Conservation (phyloP, 1,284 basidiomycete species). For the Ganoderma leucocontextum region DNA sequence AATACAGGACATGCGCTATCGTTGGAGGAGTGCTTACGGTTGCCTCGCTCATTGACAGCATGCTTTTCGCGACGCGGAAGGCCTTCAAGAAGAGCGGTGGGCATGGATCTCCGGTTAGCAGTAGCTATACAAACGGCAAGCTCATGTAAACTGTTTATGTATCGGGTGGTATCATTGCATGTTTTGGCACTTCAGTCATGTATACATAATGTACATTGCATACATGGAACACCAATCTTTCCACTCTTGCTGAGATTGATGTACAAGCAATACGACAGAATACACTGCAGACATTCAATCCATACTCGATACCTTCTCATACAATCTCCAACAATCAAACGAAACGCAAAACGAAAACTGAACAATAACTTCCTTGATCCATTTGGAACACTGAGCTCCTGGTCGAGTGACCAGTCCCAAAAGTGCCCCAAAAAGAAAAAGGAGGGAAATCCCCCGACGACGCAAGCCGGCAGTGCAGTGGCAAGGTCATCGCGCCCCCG, state of each 20-base stretch:
- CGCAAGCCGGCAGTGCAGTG: conserved; percentile 35
- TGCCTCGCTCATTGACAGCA: conserved; percentile 90
- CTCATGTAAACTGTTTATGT: conserved; percentile 50
- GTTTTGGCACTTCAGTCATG: conserved; percentile 18
- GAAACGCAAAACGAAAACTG: background rate
- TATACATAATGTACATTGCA: conserved; percentile 18
- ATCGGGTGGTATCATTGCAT: conserved; percentile 17
- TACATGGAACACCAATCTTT: background rate
- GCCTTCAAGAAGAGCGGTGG: conserved; percentile 67
- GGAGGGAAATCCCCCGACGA: conserved; percentile 33
- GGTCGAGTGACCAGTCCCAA: conserved; percentile 29
- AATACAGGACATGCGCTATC: conserved; percentile 92
- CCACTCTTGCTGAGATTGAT: no score
- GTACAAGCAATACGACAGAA: background rate
- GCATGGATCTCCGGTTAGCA: conserved; percentile 41
- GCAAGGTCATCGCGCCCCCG: conserved; percentile 37
- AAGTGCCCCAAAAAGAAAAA: conserved; percentile 27
- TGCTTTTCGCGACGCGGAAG: conserved; percentile 81
- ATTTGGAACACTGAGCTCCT: conserved; percentile 29
- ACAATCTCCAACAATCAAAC: background rate
- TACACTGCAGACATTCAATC: no score
- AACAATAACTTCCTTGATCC: conserved; percentile 13
- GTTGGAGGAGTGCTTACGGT: conserved; percentile 97
- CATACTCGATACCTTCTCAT: no score
- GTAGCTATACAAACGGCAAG: conserved; percentile 51